Conservation (phyloP, 371 early-diverging fungal species). For the Circinella minor region DNA sequence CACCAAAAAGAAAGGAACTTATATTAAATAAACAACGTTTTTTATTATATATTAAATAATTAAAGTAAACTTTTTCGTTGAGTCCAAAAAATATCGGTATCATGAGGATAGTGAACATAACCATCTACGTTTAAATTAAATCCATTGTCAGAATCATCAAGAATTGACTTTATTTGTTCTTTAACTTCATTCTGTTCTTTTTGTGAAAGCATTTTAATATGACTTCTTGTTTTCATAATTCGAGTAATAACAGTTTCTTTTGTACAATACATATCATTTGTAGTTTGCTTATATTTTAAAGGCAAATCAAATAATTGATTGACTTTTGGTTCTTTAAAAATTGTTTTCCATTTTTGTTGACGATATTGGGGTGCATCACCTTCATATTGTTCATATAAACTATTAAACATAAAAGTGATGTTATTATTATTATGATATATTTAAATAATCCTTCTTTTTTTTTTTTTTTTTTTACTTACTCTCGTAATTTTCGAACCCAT, state of each 20-base stretch:
- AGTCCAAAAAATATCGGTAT: slow-evolving; percentile 42
- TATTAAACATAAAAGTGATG: background rate
- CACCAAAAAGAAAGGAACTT: no score
- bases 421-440: background rate
- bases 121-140: slow-evolving; percentile 21
- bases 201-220: slow-evolving; percentile 39
- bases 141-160: slow-evolving; percentile 28
- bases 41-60: no score
- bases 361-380: slow-evolving; percentile 43
- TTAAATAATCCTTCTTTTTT: background rate
- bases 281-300: slow-evolving; percentile 24
- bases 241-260: slow-evolving; percentile 27
- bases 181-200: slow-evolving; percentile 25
- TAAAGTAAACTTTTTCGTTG: background rate
- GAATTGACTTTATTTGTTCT: slow-evolving; percentile 24
- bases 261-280: slow-evolving; percentile 21
- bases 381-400: slow-evolving; percentile 41
- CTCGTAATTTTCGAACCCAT: slow-evolving; percentile 43
- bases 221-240: slow-evolving; percentile 46
- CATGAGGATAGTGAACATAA: slow-evolving; percentile 33
- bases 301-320: slow-evolving; percentile 28
- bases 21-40: no score
- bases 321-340: slow-evolving; percentile 35
- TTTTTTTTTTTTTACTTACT: no score
- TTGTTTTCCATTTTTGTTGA: slow-evolving; percentile 36